Conservation (phyloP, 1,284 basidiomycete species). For the Cryptococcus sp. region DNA sequence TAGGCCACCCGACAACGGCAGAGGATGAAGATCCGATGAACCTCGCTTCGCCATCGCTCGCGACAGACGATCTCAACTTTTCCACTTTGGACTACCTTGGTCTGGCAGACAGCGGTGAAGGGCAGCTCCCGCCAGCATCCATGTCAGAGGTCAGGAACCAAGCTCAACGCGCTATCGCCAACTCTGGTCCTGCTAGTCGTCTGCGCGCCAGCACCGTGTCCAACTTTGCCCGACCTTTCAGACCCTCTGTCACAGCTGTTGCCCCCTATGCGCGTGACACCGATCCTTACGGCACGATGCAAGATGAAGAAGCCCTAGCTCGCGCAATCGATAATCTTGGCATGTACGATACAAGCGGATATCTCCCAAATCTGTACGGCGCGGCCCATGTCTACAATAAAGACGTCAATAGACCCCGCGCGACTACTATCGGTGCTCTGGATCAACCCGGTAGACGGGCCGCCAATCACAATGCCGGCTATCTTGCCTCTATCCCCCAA, state of each 20-base stretch:
- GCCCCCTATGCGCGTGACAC: slow-evolving; percentile 66
- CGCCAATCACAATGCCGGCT: slow-evolving; percentile 56
- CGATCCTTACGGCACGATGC: slow-evolving; percentile 69
- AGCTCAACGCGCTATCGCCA: slow-evolving; percentile 79
- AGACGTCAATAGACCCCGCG: slow-evolving; percentile 68
- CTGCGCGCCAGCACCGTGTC: slow-evolving; percentile 88
- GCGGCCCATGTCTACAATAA: slow-evolving; percentile 7
- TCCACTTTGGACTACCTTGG: slow-evolving; percentile 94
- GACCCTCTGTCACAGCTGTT: slow-evolving; percentile 60
- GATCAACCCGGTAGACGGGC: slow-evolving; percentile 61
- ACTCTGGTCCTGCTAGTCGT: slow-evolving; percentile 66
- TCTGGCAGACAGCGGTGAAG: slow-evolving; percentile 61
- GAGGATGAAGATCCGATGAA: slow-evolving; percentile 68
- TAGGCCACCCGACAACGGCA: slow-evolving; percentile 24
- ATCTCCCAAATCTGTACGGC: slow-evolving; percentile 20
- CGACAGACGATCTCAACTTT: slow-evolving; percentile 81
- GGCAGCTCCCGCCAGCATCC: slow-evolving; percentile 66
- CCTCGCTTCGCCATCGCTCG: slow-evolving; percentile 61
- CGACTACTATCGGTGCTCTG: slow-evolving; percentile 87
- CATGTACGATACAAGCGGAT: slow-evolving; percentile 36
- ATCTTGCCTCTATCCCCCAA: slow-evolving; percentile 55
- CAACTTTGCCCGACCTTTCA: slow-evolving; percentile 64
- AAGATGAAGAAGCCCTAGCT: slow-evolving; percentile 56
- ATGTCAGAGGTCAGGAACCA: slow-evolving; percentile 81
- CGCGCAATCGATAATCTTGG: slow-evolving; percentile 41